Evolutionary conservation across 306 rosid species (phyloP).

Genomic region (Geum urbanum): DNA sequence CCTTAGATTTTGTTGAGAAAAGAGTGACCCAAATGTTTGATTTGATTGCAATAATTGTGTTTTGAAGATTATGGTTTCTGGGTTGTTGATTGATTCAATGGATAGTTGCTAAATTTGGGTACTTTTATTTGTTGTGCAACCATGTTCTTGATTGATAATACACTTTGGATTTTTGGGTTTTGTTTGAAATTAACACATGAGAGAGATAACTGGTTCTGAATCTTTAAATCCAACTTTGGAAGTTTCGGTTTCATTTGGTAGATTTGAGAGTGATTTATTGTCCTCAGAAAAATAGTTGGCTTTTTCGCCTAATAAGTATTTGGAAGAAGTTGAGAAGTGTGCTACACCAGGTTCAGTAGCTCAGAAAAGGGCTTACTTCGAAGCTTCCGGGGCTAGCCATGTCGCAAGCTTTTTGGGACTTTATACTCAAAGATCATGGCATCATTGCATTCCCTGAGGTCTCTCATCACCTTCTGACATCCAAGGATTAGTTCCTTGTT

Average conservation of each 20-base stretch:
- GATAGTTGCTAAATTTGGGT: constrained; percentile 5
- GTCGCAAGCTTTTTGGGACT: no score
- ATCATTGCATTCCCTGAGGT: no score
- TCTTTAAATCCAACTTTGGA: constrained; percentile 56
- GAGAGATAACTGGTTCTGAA: constrained; percentile 52
- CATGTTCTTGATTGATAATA: constrained; percentile 30
- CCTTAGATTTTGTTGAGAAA: constrained; percentile 23
- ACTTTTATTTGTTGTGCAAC: background rate
- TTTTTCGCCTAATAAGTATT: constrained; percentile 83
- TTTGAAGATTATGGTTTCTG: constrained; percentile 17
- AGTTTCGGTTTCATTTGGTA: constrained; percentile 89
- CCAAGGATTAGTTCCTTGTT: no score
- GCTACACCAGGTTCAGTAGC: constrained; percentile 98
- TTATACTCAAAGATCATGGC: no score
- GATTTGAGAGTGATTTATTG: constrained; percentile 82
- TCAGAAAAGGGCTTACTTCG: constrained; percentile 87
- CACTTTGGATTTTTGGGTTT: constrained; percentile 31
- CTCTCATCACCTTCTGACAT: no score
- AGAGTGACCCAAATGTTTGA: constrained; percentile 10
- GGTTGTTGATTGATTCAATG: constrained; percentile 10
- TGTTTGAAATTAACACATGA: constrained; percentile 47
- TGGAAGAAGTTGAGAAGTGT: constrained; percentile 95
- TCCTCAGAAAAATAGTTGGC: constrained; percentile 98
- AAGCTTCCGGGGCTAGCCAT: no score
- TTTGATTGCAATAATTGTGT: constrained; percentile 15